These are phyloP conservation scores for Dipteronia dyeriana DNA, from an alignment of 345 rosid genomes.

Conservation along the genomic window DNA sequence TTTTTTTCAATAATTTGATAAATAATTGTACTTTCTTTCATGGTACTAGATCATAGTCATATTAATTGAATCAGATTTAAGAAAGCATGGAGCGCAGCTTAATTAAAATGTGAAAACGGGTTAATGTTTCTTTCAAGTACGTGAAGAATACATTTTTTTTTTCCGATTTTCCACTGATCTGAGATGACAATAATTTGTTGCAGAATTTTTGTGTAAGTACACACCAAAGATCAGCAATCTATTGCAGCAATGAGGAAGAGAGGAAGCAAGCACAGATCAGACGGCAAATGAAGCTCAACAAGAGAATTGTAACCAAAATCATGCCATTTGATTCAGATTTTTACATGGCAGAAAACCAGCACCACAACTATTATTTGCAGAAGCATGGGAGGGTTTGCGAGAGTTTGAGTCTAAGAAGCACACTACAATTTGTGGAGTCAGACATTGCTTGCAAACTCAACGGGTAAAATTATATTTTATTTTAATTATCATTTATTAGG, in stretches of 20 bases:
- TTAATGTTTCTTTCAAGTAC: too few relatives aligned
- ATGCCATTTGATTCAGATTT: constrained; percentile 12
- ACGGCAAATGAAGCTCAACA: constrained; percentile 27
- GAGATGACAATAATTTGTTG: background rate
- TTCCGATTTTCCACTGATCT: background rate
- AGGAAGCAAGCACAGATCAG: constrained; percentile 28
- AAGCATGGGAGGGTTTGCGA: constrained; percentile 18
- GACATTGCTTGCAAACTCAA: constrained; percentile 31
- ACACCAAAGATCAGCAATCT: constrained; percentile 24
- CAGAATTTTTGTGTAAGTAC: constrained; percentile 25
- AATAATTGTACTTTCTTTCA: too few relatives aligned
- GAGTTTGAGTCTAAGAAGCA: constrained; percentile 24
- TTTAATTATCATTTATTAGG: background rate
- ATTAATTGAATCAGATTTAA: too few relatives aligned
- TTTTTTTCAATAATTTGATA: background rate
- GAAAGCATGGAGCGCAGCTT: too few relatives aligned
- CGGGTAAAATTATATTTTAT: constrained; percentile 14
- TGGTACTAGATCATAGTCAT: too few relatives aligned
- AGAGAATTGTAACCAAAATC: constrained; percentile 21
- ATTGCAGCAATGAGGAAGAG: constrained; percentile 22
- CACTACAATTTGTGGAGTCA: constrained; percentile 21
- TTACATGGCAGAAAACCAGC: constrained; percentile 17
- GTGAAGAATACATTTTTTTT: too few relatives aligned
- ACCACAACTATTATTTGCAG: constrained; percentile 25
- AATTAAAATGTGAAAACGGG: too few relatives aligned